Conservation (phyloP, 805 yeast genomes). For the Cyberlindnera mississippiensis region DNA sequence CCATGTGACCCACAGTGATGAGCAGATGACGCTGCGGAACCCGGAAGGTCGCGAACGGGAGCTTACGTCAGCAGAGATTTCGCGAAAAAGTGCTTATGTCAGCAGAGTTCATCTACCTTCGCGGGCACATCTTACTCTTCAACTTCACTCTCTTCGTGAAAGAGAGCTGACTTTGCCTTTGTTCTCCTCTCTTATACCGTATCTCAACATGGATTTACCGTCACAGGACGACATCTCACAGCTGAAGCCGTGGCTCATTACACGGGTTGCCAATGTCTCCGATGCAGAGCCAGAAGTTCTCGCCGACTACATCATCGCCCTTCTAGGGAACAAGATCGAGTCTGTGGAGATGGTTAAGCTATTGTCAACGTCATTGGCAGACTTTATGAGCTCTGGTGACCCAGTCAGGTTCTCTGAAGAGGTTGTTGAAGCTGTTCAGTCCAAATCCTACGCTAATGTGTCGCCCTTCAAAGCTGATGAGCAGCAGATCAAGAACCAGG, state of each 20-base stretch:
- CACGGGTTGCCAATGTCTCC: conserved; percentile 20
- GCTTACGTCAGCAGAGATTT: too few species aligned
- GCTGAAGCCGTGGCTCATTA: conserved; percentile 30
- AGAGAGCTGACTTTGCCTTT: too few species aligned
- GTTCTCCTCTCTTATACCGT: too few species aligned
- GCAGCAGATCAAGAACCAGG: conserved; percentile 7
- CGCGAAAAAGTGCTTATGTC: too few species aligned
- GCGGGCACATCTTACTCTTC: too few species aligned
- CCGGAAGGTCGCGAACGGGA: too few species aligned
- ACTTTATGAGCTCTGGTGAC: conserved; percentile 31
- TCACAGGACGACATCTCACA: conserved; percentile 11
- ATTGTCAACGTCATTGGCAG: conserved; percentile 35
- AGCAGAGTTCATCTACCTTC: too few species aligned
- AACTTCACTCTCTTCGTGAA: too few species aligned
- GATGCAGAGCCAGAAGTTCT: conserved; percentile 42
- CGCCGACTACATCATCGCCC: conserved; percentile 41
- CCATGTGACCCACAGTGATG: too few species aligned
- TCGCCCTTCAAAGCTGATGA: conserved; percentile 1
- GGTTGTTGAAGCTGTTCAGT: conserved; percentile 27
- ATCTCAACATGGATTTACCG: background rate
- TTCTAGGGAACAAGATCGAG: conserved; percentile 35
- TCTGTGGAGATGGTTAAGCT: conserved; percentile 31
- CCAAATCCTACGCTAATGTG: conserved; percentile 4
- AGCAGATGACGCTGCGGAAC: too few species aligned
- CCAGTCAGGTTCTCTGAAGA: conserved; percentile 24